Conservation (phyloP, 176 grass and related monocot species). For the Thinopyrum elongatum region DNA sequence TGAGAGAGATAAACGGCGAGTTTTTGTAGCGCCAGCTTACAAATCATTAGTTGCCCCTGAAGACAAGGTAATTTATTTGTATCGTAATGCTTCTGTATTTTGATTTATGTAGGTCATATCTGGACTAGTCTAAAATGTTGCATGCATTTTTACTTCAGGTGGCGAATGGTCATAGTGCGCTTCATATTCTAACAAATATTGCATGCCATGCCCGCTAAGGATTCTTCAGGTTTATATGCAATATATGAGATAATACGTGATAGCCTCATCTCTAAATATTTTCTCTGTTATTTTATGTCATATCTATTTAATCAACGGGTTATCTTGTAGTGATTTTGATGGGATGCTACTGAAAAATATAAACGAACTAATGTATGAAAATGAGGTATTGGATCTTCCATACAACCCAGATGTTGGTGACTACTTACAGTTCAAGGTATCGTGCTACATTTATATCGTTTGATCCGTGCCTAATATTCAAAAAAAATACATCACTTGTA, state of each 20-base stretch:
- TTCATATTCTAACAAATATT: neutral
- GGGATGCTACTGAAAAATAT: neutral
- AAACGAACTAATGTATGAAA: slow-evolving; percentile 1
- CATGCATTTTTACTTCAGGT: neutral
- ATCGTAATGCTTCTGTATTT: neutral
- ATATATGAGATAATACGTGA: neutral
- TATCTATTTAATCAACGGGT: neutral
- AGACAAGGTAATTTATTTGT: slow-evolving; percentile 40
- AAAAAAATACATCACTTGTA: neutral
- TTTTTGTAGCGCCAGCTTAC: slow-evolving; percentile 54
- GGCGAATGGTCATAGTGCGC: neutral
- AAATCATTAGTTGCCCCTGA: slow-evolving; percentile 51
- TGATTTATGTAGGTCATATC: neutral
- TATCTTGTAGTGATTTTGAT: neutral
- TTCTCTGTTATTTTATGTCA: no score
- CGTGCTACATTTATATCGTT: neutral
- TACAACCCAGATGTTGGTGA: neutral
- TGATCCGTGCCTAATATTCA: neutral
- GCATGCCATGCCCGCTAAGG: neutral
- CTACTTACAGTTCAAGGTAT: neutral
- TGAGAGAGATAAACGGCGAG: slow-evolving; percentile 60
- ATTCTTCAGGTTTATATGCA: slow-evolving; percentile 5
- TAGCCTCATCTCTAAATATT: neutral
- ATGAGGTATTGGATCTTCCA: neutral
- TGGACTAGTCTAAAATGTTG: neutral